Percentiles rank a stretch among this genome's conserved stretches.
Conservation (phyloP, 208 protist genomes). For the Trypanosoma platydactyli region DNA sequence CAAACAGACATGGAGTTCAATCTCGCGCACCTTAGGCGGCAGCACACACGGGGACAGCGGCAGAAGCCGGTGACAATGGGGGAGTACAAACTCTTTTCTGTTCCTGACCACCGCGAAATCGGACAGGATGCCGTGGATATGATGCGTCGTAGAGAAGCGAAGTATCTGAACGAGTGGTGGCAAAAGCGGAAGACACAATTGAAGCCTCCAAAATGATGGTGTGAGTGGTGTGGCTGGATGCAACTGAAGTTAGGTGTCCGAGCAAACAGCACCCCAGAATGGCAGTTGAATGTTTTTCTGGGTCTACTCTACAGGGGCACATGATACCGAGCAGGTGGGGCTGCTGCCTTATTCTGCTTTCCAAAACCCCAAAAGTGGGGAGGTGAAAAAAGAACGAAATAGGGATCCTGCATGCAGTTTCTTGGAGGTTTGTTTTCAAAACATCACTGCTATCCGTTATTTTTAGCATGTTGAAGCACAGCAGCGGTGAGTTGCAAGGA, state of each 20-base stretch:
- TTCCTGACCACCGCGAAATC: slow-evolving; percentile 62
- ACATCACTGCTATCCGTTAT: too few relatives aligned
- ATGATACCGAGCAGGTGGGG: too few relatives aligned
- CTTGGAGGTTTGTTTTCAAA: too few relatives aligned
- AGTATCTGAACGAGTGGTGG: slow-evolving; percentile 77
- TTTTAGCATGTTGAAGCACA: background rate
- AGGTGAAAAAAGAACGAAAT: too few relatives aligned
- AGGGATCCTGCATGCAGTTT: too few relatives aligned
- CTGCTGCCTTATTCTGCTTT: too few relatives aligned
- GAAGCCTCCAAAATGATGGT: slow-evolving; percentile 55
- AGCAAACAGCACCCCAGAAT: too few relatives aligned
- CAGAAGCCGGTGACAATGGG: slow-evolving; percentile 38
- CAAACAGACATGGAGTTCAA: slow-evolving; percentile 85
- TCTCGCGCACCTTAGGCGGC: slow-evolving; percentile 61
- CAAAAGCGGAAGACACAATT: slow-evolving; percentile 64
- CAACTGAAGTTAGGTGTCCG: too few relatives aligned
- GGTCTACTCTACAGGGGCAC: too few relatives aligned
- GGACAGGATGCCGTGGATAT: slow-evolving; percentile 82
- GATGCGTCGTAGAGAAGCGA: slow-evolving; percentile 68
- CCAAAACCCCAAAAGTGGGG: too few relatives aligned
- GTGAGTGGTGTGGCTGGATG: background rate
- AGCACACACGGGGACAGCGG: slow-evolving; percentile 39
- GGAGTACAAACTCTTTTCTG: slow-evolving; percentile 80
- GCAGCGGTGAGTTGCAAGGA: background rate
- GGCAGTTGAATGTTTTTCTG: too few relatives aligned